Evolutionary conservation across 768 basidiomycete species (phyloP), one percentile per base, ranked within the genome.

Genomic region (Leccinum incarnatum): DNA sequence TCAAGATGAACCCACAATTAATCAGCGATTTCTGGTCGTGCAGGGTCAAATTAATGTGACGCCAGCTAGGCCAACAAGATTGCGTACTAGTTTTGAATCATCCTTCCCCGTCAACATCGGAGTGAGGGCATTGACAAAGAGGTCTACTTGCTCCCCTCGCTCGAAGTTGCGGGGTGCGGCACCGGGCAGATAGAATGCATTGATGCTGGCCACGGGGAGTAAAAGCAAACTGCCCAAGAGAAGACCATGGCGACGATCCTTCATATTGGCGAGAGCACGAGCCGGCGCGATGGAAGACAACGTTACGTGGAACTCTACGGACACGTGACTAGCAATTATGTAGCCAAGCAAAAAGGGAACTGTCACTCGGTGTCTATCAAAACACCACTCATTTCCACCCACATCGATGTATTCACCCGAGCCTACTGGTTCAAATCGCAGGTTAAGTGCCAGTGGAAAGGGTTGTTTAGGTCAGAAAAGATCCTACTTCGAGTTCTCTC

Each of bases 141-240:
- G 77, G 50, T 87, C 81, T 46, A 98, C 92, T 53, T 76, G 74
- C 60, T 98, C 93, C 50, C 88, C 89, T 53, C 71, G 65, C 15
- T 71, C 71, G 74, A 93, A 98, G 72, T 93, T 86, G 68, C 83
- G 86, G 0, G 96, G 96, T 7, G 95, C 93, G 29, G 95, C 84
- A 25, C 89, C 89, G 25, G 95, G 95, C 40, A 98, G 83, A 72
- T 98, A 98, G 78, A 98, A 98, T 4, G 90, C 91, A 54, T 77
- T 64, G 46, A 75, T 63, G 30, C 58, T 47, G 19, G 46, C 51
- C 17, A 57, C 55, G 2, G 61, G 55, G 23, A 74, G 61, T 0
- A 74, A 42, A 14, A 72, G 48, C 25, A 63, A 45, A 19, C 61
- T 54, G 1, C 65, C 62, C 9, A 68, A 37, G n/a, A 67, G 54